A percentile compares a stretch with the other conserved stretches of the same genome.
Conservation (phyloP, 257 asterid species). For the Solanum etuberosum region DNA sequence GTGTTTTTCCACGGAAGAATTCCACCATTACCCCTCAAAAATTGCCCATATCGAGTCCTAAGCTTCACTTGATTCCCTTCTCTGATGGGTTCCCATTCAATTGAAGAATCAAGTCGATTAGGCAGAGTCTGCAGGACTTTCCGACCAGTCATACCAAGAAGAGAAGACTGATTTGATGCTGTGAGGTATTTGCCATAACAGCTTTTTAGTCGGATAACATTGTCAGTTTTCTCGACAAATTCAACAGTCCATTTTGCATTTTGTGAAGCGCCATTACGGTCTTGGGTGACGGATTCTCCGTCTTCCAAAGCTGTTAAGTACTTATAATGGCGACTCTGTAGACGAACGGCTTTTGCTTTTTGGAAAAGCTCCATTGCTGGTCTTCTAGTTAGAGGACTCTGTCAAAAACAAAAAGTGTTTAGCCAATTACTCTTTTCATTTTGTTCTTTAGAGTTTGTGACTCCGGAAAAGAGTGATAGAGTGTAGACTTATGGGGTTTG, state of each 20-base stretch:
- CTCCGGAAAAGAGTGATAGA: neutral
- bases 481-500: neutral
- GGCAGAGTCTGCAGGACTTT: constrained; percentile 70
- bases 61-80: constrained; percentile 63
- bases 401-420: neutral
- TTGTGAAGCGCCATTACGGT: constrained; percentile 24
- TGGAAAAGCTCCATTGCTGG: constrained; percentile 29
- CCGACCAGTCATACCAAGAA: constrained; percentile 60
- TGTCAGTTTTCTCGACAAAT: constrained; percentile 9
- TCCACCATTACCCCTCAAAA: constrained; percentile 77
- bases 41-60: constrained; percentile 85
- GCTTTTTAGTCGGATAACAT: constrained; percentile 28
- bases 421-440: neutral
- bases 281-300: constrained; percentile 25
- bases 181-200: constrained; percentile 28
- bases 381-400: constrained; percentile 8
- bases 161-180: constrained; percentile 31
- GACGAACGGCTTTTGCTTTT: constrained; percentile 28
- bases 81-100: constrained; percentile 89
- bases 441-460: neutral
- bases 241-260: constrained; percentile 32
- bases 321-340: constrained; percentile 22
- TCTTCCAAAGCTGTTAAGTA: constrained; percentile 32
- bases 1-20: constrained; percentile 91
- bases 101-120: constrained; percentile 59